Evolutionary conservation across 352 stramenopile species (phyloP).

Genomic region (Phytopythium sindhum): DNA sequence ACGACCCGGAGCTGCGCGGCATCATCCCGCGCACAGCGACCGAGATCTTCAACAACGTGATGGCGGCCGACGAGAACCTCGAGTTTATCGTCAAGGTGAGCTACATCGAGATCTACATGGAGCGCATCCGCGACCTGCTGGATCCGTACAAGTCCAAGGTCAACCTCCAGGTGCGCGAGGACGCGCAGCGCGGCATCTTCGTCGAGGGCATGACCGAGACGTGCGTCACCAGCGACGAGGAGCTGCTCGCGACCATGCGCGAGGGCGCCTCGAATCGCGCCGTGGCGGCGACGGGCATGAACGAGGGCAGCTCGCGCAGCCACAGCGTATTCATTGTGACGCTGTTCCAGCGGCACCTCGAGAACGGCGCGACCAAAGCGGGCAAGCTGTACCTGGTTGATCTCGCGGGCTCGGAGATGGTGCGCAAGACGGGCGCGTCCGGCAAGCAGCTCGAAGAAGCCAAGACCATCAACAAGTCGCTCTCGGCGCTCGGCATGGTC

Average conservation of each 20-base stretch:
- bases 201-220: slow-evolving; percentile 92
- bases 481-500: slow-evolving; percentile 92
- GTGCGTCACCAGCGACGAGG: slow-evolving; percentile 89
- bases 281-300: slow-evolving; percentile 92
- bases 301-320: slow-evolving; percentile 88
- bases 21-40: slow-evolving; percentile 88
- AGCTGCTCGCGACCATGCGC: slow-evolving; percentile 85
- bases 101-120: slow-evolving; percentile 97
- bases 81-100: slow-evolving; percentile 92
- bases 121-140: slow-evolving; percentile 92
- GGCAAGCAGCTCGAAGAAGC: slow-evolving; percentile 92
- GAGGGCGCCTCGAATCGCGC: slow-evolving; percentile 79
- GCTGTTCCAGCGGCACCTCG: slow-evolving; percentile 82
- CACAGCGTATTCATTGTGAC: slow-evolving; percentile 93
- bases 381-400: slow-evolving; percentile 93
- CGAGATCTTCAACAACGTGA: slow-evolving; percentile 86
- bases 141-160: slow-evolving; percentile 90
- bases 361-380: slow-evolving; percentile 84
- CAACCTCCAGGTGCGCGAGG: slow-evolving; percentile 90
- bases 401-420: slow-evolving; percentile 93
- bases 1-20: slow-evolving; percentile 79
- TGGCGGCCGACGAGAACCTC: slow-evolving; percentile 87
- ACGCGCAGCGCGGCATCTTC: slow-evolving; percentile 89
- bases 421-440: slow-evolving; percentile 89
- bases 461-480: slow-evolving; percentile 96